Evolutionary conservation across 129 eudicot species (phyloP), one percentile per base, ranked within the genome.

Genomic region (Lonicera japonica): DNA sequence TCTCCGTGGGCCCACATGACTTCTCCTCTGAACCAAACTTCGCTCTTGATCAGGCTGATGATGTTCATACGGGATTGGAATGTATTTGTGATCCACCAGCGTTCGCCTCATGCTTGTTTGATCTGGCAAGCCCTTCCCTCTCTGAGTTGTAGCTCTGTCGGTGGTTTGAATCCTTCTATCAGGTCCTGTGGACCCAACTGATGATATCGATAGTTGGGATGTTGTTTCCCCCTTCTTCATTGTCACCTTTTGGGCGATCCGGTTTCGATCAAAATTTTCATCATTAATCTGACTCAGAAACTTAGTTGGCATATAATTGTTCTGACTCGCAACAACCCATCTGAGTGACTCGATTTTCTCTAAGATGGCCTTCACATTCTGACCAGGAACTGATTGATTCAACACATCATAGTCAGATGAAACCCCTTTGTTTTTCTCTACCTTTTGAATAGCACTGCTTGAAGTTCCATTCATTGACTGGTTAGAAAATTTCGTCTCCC

Each of bases 251-350:
- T 12, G 25, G 8, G 48, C 50, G 60, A 45, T 62, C 51, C 25
- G 66, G 60, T 50, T 66, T 21, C 38, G 60, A 53, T 67, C 70
- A 15, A 60, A 8, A 46, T 14, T 66, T 29, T 54, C 45, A 15
- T 12, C 43, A 56, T 36, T 17, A 25, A 48, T 36, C 62, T 43
- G 70, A 61, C 48, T 57, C 14, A 76, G 53, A 53, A 65, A 46
- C 25, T 53, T 71, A 54, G 71, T 48, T 60, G 70, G 63, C 54
- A 54, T 60, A 60, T 60, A 36, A 60, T 64, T 51, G 47, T 60
- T 18, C 21, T 24, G 63, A 54, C 67, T 53, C 39, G 2, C n/a
- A n/a, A n/a, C n/a, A n/a, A n/a, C n/a, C n/a, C n/a, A n/a, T n/a
- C n/a, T n/a, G n/a, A n/a, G n/a, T n/a, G n/a, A n/a, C n/a, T n/a